A percentile compares a stretch with the other conserved stretches of the same genome.
These are phyloP conservation scores for Candida insectorum DNA, from an alignment of 805 yeast species.

Conservation along the genomic window DNA sequence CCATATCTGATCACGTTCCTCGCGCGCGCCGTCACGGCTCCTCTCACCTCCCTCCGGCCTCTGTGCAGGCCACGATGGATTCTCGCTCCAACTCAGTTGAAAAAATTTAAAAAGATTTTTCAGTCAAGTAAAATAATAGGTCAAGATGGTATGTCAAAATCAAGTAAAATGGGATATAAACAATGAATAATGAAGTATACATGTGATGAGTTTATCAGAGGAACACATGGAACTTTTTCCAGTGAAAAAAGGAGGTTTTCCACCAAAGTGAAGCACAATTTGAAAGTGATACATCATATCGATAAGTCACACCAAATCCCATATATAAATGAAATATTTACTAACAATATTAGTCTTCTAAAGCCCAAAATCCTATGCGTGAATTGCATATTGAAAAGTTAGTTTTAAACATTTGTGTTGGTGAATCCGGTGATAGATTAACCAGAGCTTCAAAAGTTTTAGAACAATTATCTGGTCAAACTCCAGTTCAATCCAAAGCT, in stretches of 20 bases:
- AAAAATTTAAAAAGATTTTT: constrained; percentile 7
- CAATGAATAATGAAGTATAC: no score
- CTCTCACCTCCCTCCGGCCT: background rate
- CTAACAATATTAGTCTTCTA: constrained; percentile 15
- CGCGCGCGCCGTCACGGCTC: background rate
- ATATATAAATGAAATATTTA: no score
- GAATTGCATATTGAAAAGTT: constrained; percentile 98
- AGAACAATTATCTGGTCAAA: constrained; percentile 99
- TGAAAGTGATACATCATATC: no score
- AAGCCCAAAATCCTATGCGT: constrained; percentile 93
- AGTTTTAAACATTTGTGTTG: constrained; percentile 99
- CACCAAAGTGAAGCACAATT: no score
- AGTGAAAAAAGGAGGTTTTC: no score
- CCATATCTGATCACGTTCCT: constrained; percentile 1
- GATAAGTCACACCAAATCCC: no score
- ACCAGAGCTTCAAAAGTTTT: constrained; percentile 99
- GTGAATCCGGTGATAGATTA: constrained; percentile 99
- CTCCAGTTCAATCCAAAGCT: constrained; percentile 99
- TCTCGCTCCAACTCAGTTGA: background rate
- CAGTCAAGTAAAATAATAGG: constrained; percentile 4
- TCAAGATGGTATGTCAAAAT: constrained; percentile 8
- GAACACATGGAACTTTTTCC: no score
- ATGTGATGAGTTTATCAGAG: no score
- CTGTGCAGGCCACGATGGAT: constrained; percentile 3
- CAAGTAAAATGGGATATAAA: background rate